Base-by-base conservation (phyloP, 768 basidiomycete genomes). In the Boletus barrowsii region DNA sequence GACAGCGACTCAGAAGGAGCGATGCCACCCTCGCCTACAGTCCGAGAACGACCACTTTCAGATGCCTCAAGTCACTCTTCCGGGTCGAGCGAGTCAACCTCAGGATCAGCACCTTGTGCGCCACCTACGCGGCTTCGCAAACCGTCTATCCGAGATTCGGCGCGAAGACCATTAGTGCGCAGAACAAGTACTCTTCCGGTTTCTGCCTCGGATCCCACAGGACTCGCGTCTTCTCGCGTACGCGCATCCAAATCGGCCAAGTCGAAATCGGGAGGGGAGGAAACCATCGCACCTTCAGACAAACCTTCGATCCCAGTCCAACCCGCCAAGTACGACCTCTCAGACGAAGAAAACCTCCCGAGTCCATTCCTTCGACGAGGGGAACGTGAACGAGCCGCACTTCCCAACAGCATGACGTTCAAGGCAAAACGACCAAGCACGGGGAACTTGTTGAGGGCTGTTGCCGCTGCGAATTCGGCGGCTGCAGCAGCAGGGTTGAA, bases 321-420 rank as follows among this genome's bases (percentile, higher is more conserved):
- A 0, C 68, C 79, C 4, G 75, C 83, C 4, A 72, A 79, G 54
- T 93, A 90, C 61, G 84, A 91, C 66, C 61, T 87, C 10, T 75
- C 76, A 1, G 89, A 93, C 64, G 90, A 90, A 65, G 90, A 90
- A 68, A 92, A 91, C 67, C 76, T 93, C 0, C 91, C 90, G 0
- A 90, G 88, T 64, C 91, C 90, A 6, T 93, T 93, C 71, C 66
- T 93, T 41, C 87, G 86, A 64, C 76, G 81, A 47, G 69, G 56
- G 5, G 83, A 83, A 30, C 69, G 74, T 6, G 76, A 75, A 37
- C 62, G 62, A 46, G 24, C 43, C n/a, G 50, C 30, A 24, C 49
- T 30, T 43, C 56, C 54, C 5, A 18, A 42, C 18, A 45, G 44
- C 37, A 64, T 51, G 22, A 51, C 50, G 18, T 36, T 65, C 20